phyloP scores from a whole-genome alignment of 225 moss, liverwort and hornwort species.

The Bryoerythrophyllum caledonicum region DNA sequence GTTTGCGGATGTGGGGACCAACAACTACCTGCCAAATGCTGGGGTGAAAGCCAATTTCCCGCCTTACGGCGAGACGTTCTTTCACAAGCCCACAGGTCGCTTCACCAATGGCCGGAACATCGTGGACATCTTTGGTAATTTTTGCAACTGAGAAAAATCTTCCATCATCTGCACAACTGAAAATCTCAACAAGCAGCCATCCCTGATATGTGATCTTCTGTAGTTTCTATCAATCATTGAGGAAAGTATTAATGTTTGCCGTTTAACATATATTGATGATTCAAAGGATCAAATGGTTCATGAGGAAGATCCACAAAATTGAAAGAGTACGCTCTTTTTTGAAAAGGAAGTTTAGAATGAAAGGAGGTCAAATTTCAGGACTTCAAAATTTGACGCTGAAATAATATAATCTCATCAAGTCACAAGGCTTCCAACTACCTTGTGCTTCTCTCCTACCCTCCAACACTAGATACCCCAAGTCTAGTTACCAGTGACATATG shows the following conservation, averaged over 20 bases:
- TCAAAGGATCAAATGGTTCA: too few relatives aligned
- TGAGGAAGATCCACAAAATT: too few relatives aligned
- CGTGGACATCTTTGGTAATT: slow-evolving; percentile 48
- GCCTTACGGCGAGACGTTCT: slow-evolving; percentile 61
- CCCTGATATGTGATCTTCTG: background rate
- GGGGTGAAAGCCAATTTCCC: slow-evolving; percentile 40
- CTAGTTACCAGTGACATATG: too few relatives aligned
- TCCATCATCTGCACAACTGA: background rate
- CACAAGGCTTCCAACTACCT: too few relatives aligned
- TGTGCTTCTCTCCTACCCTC: too few relatives aligned
- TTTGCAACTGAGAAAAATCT: background rate
- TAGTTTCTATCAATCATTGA: background rate
- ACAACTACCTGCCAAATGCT: slow-evolving; percentile 42
- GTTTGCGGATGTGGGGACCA: slow-evolving; percentile 57
- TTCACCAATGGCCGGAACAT: slow-evolving; percentile 58
- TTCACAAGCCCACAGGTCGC: slow-evolving; percentile 61
- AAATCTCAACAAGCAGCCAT: background rate
- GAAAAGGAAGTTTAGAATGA: too few relatives aligned
- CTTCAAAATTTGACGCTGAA: too few relatives aligned
- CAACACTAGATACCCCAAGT: too few relatives aligned
- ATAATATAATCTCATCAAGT: too few relatives aligned
- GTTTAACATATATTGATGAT: background rate
- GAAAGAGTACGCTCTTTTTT: too few relatives aligned
- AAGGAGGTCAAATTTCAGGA: too few relatives aligned
- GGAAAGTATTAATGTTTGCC: background rate